A percentile compares a stretch with the other conserved stretches of the same genome.
Conservation (phyloP, 129 eudicot species). For the Flaveria robusta region DNA sequence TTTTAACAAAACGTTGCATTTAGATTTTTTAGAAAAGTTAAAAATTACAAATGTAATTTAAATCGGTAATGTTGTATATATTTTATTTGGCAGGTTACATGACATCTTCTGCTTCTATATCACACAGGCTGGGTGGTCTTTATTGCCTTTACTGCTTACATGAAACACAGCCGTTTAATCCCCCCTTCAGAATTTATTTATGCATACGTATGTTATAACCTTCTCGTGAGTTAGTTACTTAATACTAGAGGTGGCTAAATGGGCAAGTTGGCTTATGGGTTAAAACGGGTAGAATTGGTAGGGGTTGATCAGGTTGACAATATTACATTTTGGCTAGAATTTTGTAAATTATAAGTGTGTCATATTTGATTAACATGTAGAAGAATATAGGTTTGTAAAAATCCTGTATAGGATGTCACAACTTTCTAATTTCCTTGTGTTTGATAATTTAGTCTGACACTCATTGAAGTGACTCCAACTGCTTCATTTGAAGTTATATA, state of each 20-base stretch:
- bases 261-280: neutral
- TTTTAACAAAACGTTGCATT: too few species aligned
- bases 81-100: slow-evolving; percentile 68
- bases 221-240: slow-evolving; percentile 16
- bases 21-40: too few species aligned
- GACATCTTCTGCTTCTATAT: slow-evolving; percentile 47
- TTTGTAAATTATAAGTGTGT: neutral
- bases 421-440: neutral
- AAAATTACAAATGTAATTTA: too few species aligned
- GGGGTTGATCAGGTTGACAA: neutral
- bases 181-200: slow-evolving; percentile 76
- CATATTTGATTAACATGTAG: neutral
- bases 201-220: slow-evolving; percentile 56
- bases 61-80: too few species aligned
- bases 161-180: slow-evolving; percentile 87
- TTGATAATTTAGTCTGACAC: neutral
- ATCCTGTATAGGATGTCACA: neutral
- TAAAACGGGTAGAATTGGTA: neutral
- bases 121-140: slow-evolving; percentile 72
- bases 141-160: slow-evolving; percentile 84
- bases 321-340: neutral
- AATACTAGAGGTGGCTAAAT: neutral
- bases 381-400: neutral
- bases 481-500: neutral
- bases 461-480: neutral